phyloP scores from a whole-genome alignment of 2,329 filamentous ascomycete species.

The Beauveria caledonica region DNA sequence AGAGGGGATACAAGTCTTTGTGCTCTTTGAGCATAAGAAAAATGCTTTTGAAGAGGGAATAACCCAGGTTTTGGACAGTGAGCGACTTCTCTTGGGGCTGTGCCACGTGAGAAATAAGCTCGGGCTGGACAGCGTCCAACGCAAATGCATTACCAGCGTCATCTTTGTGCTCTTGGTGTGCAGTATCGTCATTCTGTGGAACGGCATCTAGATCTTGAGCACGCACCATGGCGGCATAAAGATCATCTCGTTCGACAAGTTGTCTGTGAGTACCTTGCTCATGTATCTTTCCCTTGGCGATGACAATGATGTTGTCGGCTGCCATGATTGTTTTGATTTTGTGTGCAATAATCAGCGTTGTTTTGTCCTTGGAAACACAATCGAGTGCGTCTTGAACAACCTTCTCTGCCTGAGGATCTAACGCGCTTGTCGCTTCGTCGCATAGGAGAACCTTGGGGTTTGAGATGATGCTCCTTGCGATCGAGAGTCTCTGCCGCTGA shows the following conservation, averaged over 20 bases:
- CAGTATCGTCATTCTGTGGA: not conserved
- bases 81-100: not conserved
- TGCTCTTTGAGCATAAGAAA: not conserved
- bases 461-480: conserved; percentile 37
- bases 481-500: conserved; percentile 56
- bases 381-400: conserved; percentile 48
- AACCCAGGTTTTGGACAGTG: not conserved
- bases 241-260: conserved; percentile 28
- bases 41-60: not conserved
- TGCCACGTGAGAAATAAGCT: not conserved
- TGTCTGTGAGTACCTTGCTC: conserved; percentile 54
- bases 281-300: conserved; percentile 34
- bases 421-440: conserved; percentile 57
- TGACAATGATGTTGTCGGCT: conserved; percentile 56
- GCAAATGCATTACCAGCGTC: not conserved
- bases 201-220: not conserved
- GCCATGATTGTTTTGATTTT: conserved; percentile 46
- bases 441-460: conserved; percentile 48
- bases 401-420: conserved; percentile 32
- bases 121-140: not conserved
- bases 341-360: conserved; percentile 57
- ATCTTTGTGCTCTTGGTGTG: not conserved
- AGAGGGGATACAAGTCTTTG: not conserved
- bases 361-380: conserved; percentile 44
- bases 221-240: conserved; percentile 14